Conservation (phyloP, 163 green algal species). For the Chloroidium sp. region DNA sequence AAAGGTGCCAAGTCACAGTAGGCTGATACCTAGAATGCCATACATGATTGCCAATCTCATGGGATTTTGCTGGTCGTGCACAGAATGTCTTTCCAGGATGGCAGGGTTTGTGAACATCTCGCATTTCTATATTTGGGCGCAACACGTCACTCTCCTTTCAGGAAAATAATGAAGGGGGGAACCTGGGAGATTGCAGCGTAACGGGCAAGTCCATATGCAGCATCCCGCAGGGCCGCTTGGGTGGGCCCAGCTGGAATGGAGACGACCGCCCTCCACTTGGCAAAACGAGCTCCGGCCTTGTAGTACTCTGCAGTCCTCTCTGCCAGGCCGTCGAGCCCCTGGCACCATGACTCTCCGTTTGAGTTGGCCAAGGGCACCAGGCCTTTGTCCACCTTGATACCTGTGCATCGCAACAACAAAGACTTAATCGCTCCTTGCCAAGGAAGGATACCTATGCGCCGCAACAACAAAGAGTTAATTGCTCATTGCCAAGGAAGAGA, state of each 20-base stretch:
- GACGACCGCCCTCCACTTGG: constrained; percentile 93
- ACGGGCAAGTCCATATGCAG: constrained; percentile 92
- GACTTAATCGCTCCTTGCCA: no score
- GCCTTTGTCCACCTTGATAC: constrained; percentile 96
- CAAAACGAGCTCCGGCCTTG: constrained; percentile 91
- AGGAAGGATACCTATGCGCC: no score
- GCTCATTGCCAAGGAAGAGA: no score
- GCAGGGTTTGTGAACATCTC: no score
- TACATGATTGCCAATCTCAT: no score
- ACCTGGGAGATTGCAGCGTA: constrained; percentile 92
- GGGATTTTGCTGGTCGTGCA: no score
- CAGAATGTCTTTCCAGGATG: no score
- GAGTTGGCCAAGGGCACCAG: constrained; percentile 85
- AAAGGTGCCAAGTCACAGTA: no score
- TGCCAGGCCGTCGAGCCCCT: constrained; percentile 94
- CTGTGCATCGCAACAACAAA: neutral
- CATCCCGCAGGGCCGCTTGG: constrained; percentile 70
- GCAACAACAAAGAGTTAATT: no score
- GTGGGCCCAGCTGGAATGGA: constrained; percentile 88
- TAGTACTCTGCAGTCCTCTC: constrained; percentile 94
- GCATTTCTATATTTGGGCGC: no score
- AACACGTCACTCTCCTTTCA: no score
- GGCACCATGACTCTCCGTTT: constrained; percentile 97
- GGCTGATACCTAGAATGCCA: no score
- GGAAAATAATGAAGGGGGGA: neutral